Base-by-base conservation (phyloP, 257 asterid genomes). In the Solanum tarijense region DNA sequence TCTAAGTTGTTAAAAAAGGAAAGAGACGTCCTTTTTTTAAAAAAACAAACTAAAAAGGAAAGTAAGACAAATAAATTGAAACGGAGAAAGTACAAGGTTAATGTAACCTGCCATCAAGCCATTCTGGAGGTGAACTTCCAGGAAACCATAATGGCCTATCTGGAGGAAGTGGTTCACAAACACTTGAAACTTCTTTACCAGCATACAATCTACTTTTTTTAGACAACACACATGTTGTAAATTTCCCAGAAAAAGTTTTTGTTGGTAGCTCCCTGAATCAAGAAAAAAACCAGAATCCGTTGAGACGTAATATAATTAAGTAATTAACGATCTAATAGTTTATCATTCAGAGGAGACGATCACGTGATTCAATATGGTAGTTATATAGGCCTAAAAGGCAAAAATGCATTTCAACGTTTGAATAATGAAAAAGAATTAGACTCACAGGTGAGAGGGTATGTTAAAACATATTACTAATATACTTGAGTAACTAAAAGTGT, bases 111-210 rank as follows among this genome's bases (percentile, higher is more conserved):
- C 98, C 98, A 89, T 96, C 98, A 60, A 96, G 98, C 98, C 98
- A 96, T 32, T 91, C 91, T 3, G 98, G 98, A 27, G 98, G 94
- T 16, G 98, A 93, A 87, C 94, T 94, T n/a, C 98, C 98, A 38
- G 98, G 98, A 90, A 96, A 96, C 98, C 98, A 96, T 83, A 96
- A 60, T 6, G 98, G 98, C 90, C 98, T 90, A 90, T 96, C 98
- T 0, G 98, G 98, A 85, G 98, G 98, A 35, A 96, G 97, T 9
- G 98, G 98, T 91, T 91, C 89, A 55, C 98, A 96, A 9, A 94
- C 94, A 73, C 96, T 95, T 25, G 98, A 94, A 14, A 94, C 94
- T 8, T 97, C 96, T 94, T 95, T 96, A 1, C 93, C 88, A 5
- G 98, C 98, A 55, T 91, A 91, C 85, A 90, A 88, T 75, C 90